Evolutionary conservation across 2,329 filamentous ascomycete species (phyloP), one percentile per base, ranked within the genome.

Genomic region (Stachybotrys chlorohalonatus): DNA sequence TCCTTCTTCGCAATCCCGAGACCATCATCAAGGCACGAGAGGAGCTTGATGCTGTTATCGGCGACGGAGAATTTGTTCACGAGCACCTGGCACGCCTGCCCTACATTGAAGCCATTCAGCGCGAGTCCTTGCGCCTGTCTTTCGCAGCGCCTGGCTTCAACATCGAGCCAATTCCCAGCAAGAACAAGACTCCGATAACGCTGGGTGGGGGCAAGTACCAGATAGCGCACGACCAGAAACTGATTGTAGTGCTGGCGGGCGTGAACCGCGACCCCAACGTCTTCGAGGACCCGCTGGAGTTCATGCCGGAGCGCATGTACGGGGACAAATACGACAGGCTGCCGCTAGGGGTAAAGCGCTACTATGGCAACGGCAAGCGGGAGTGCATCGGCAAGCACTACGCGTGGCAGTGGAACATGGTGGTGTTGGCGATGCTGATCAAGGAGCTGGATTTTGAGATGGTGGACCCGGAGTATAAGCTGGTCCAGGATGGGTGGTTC

Each of bases 111-210:
- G 81, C 74, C 39, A 65, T 83, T 31, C 65, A 83, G 31, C 75
- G 77, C 52, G 80, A 84, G 63, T 73, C 78, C 0, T 68, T 84
- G 7, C 77, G 82, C 0, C 73, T 84, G 2, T 75, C 75, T 0
- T 77, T 75, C 36, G 74, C 80, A 0, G 79, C 81, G 0, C 79
- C 80, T 1, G 74, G 76, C 0, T 80, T 83, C 69, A 80, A 80
- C 68, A 75, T 79, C 54, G 77, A 80, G 66, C 75, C 76, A 2
- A 63, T 68, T 46, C 66, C 70, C 2, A 64, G 66, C 6, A 64
- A 63, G 7, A 68, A 74, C 58, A 73, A 71, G 63, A 67, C 64
- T 0, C 76, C 81, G 0, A 64, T 82, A 16, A 69, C 77, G 4
- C 65, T 80, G 0, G 75, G 59, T 0, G 74, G 74, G 1, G 77